A percentile compares a stretch with the other conserved stretches of the same genome.
Evolutionary conservation across 2,329 filamentous ascomycete species (phyloP).

Genomic region (Pseudocercospora musae): DNA sequence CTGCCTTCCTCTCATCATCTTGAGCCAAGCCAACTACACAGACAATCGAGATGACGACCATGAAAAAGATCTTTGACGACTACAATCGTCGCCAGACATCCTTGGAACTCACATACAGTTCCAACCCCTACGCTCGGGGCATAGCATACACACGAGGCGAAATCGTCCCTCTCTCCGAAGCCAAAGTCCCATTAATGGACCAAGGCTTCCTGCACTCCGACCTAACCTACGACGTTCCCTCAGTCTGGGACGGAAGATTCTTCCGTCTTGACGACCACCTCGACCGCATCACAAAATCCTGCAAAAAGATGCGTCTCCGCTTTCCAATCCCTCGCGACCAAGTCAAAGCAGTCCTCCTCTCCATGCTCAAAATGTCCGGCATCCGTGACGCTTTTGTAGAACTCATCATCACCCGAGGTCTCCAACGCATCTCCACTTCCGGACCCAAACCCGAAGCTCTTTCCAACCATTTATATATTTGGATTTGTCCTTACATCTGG

Average conservation of each 20-base stretch:
- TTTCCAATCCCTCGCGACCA: conserved; percentile 41
- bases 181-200: conserved; percentile 50
- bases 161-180: conserved; percentile 44
- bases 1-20: not conserved
- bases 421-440: conserved; percentile 36
- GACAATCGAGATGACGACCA: conserved; percentile 42
- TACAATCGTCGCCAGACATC: conserved; percentile 35
- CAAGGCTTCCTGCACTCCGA: conserved; percentile 54
- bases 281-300: conserved; percentile 44
- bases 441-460: conserved; percentile 37
- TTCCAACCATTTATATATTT: conserved; percentile 47
- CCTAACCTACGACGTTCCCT: conserved; percentile 52
- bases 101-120: conserved; percentile 33
- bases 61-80: conserved; percentile 43
- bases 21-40: not conserved
- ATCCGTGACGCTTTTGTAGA: conserved; percentile 52
- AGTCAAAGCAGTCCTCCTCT: conserved; percentile 34
- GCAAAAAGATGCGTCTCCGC: conserved; percentile 46
- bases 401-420: conserved; percentile 51
- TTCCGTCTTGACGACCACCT: conserved; percentile 54
- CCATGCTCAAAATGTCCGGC: conserved; percentile 48
- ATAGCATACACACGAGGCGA: conserved; percentile 49
- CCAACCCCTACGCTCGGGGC: conserved; percentile 43
- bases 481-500: conserved; percentile 51
- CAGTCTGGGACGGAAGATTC: conserved; percentile 52